phyloP scores from a whole-genome alignment of 139 green algal species.

The Microglena sp. region DNA sequence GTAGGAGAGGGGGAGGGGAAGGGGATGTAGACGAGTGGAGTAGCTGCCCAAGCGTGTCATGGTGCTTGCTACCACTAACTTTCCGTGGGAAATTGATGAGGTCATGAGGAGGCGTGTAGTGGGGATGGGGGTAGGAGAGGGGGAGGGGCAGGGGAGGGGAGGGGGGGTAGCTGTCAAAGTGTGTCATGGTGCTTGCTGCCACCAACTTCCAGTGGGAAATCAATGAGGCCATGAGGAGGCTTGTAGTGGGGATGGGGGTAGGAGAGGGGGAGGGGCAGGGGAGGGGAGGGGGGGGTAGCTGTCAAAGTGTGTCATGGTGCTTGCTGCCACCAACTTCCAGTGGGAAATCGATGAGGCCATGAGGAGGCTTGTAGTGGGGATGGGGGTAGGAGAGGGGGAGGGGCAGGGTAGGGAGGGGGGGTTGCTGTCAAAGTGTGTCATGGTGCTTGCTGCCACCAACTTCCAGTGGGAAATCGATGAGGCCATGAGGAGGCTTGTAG shows the following conservation, averaged over 20 bases:
- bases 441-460: constrained; percentile 94
- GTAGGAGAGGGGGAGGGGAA: too few relatives aligned
- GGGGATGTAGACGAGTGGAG: too few relatives aligned
- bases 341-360: constrained; percentile 94
- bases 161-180: too few relatives aligned
- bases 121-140: too few relatives aligned
- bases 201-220: constrained; percentile 97
- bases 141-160: too few relatives aligned
- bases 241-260: too few relatives aligned
- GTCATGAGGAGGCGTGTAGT: constrained; percentile 56
- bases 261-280: too few relatives aligned
- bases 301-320: constrained; percentile 85
- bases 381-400: constrained; percentile 85
- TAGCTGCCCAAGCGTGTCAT: constrained; percentile 84
- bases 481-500: constrained; percentile 64
- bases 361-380: too few relatives aligned
- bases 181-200: constrained; percentile 90
- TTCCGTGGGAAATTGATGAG: constrained; percentile 93
- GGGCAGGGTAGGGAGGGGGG: constrained; percentile 4
- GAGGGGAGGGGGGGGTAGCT: too few relatives aligned
- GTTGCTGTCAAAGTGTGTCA: constrained; percentile 76
- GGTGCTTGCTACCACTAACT: constrained; percentile 94
- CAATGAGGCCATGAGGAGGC: constrained; percentile 83
- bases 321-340: constrained; percentile 93
- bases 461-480: constrained; percentile 95